Base-by-base conservation (phyloP, 805 yeast genomes). In the Torulaspora gathmanii region DNA sequence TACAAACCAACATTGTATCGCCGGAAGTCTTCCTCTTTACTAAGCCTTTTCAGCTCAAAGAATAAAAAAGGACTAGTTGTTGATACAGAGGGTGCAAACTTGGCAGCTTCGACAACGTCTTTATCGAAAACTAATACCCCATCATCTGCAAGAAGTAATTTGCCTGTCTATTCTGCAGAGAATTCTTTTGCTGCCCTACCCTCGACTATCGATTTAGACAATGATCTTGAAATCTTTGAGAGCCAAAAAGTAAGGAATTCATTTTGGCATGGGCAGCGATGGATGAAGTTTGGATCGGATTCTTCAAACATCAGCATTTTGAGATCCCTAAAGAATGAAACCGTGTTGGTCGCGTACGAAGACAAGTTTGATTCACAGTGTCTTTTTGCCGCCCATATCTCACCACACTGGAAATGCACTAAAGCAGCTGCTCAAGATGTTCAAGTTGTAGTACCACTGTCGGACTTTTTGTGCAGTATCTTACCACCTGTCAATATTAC, bases 381-480 rank as follows among this genome's bases (percentile, higher is more conserved):
- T 34, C 48, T 51, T 22, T 34, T 60, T 9, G 44, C 56, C 20
- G 51, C 57, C 1, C 37, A 40, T 1, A 44, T 64, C 5, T 36
- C 57, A 2, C 11, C 51, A 2, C 43, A 40, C 7, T 60, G 66
- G 63, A 56, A 47, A 27, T 45, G 50, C 19, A 35, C 46, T 4
- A 58, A 52, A 39, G 51, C 65, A 4, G 56, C 67, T 1, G 68
- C 67, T 2, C 63, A 56, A 33, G 68, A 64, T 47, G 41, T 63
- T 17, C 68, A 64, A 42, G 27, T 63, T 5, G 41, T 49, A 12
- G 40, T 63, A 4, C 57, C 64, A 0, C 7, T 44, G 2, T 20
- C 34, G 2, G 47, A 50, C 37, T 33, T 53, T n/a, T 20, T 58
- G 9, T 40, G 42, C 6, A 46, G 50, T 25, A 28, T 37, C 7